Base-by-base conservation (phyloP, 352 stramenopile genomes). In the Lagenidium giganteum region DNA sequence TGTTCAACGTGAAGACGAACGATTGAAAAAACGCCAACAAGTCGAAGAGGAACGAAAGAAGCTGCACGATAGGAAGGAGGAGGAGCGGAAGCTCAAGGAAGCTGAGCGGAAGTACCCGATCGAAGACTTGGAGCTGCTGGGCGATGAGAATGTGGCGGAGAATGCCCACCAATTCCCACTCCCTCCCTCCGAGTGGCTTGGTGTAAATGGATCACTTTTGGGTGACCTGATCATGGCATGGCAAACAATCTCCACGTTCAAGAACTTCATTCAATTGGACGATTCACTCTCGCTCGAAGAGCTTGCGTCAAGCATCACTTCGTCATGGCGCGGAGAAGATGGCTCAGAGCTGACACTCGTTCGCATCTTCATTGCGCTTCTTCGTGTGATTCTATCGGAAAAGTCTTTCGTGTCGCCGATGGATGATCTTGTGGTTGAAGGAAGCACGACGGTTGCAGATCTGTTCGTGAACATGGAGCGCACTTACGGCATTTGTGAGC, bases 181-280 rank as follows among this genome's bases (percentile, higher is more conserved):
- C 11, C 40, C 35, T 6, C 47, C 46, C 7, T 62, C 68, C 11
- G 61, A 50, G 35, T 61, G 83, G 49, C 67, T 70, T 46, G 70
- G 64, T 4, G 47, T 92, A 9, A 52, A 77, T 17, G 77, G 80
- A 5, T 48, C 64, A 8, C 43, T 89, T 9, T 54, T 92, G 8
- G 80, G 80, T 16, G 80, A 92, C 32, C 47, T 92, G 18, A 81
- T 89, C 32, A 87, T 89, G 61, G 62, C 61, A 5, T 92, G 76
- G 72, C 80, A 88, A 54, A 87, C 74, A 0, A 83, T 92, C 18
- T 64, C 57, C 24, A 87, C 79, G 3, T 87, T 89, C 50, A 83
- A 80, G 36, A 56, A 73, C 43, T 86, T 90, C 52, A 48, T 90
- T 13, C 59, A 54, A 11, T 53, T 87, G 4, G 66, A 83, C 23